Base-by-base conservation (phyloP, 2,329 filamentous ascomycete genomes). In the Leptosphaerulina australis region DNA sequence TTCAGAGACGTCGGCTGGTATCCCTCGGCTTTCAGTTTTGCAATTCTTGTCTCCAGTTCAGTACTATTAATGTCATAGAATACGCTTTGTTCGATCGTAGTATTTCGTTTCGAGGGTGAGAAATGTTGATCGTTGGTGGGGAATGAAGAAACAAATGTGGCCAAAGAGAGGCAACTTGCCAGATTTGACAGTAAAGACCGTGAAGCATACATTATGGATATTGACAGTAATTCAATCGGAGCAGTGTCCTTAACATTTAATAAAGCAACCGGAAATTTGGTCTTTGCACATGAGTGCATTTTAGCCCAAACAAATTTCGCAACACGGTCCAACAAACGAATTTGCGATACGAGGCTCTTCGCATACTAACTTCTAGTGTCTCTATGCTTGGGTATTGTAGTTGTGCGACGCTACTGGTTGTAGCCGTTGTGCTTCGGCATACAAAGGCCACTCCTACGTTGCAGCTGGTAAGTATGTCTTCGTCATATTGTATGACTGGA, bases 1-100 rank as follows among this genome's bases (percentile, higher is more conserved):
- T 31, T 64, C 11, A 64, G 31, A 1, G 61, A 61, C 4, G 39
- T 52, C 11, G 57, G 46, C 8, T 47, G 50, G 29, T 62, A 62
- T 18, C 59, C 61, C 3, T 54, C 46, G 10, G 49, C 39, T 29
- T 58, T 62, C 11, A 61, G 33, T 30, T 48, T 37, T 38, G 53
- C 44, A 11, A 50, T 41, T 25, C 18, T 53, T 11, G 6, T 30
- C 12, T 45, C 41, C 12, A 34, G 41, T 20, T 55, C 49, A 2
- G 45, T 39, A 12, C 41, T 17, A 9, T 43, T 48, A 20, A 58
- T 46, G 15, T 47, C 30, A 14, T 43, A 58, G 35, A 55, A 58
- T 3, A 58, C 45, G 22, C 20, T 49, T 10, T 58, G 55, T 34
- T 58, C 43, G 26, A 50, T 30, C 2, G 49, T 53, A 10, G 45